Evolutionary conservation across 768 basidiomycete genomes (phyloP).

Genomic region (Hygrophorus pudorinus): DNA sequence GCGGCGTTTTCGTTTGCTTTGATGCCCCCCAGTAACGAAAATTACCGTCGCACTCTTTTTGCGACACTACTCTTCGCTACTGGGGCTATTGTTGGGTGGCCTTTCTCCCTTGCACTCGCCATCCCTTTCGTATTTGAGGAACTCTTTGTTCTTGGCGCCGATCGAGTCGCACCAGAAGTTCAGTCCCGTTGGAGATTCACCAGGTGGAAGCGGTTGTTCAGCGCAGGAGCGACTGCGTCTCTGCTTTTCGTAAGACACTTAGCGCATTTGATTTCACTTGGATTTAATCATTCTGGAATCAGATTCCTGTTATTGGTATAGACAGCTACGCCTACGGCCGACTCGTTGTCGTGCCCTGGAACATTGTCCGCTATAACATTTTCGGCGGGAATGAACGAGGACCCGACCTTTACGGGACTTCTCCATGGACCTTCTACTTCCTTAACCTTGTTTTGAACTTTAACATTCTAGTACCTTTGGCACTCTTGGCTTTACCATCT

Average conservation of each 20-base stretch:
- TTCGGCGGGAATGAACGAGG: constrained; percentile 73
- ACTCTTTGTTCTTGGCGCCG: constrained; percentile 66
- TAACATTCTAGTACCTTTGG: constrained; percentile 76
- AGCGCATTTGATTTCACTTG: not conserved
- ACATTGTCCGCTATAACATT: constrained; percentile 90
- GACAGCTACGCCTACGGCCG: constrained; percentile 86
- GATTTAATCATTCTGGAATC: constrained; percentile 2
- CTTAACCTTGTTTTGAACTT: constrained; percentile 90
- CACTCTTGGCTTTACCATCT: constrained; percentile 71
- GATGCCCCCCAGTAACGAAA: constrained; percentile 42
- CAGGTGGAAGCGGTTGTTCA: constrained; percentile 50
- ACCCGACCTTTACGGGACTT: constrained; percentile 90
- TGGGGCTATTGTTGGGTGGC: constrained; percentile 92
- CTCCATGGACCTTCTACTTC: constrained; percentile 80
- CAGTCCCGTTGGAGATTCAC: constrained; percentile 44
- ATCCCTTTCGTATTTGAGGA: constrained; percentile 90
- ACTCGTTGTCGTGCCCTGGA: constrained; percentile 76
- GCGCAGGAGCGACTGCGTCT: constrained; percentile 42
- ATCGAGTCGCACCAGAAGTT: constrained; percentile 41
- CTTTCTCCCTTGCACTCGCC: constrained; percentile 81
- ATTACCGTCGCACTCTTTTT: constrained; percentile 46
- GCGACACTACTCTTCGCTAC: constrained; percentile 66
- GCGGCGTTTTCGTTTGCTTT: constrained; percentile 68
- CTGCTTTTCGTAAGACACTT: constrained; percentile 49
- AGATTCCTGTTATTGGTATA: constrained; percentile 78